phyloP scores from a whole-genome alignment of 257 asterid species.

The Salvia splendens region DNA sequence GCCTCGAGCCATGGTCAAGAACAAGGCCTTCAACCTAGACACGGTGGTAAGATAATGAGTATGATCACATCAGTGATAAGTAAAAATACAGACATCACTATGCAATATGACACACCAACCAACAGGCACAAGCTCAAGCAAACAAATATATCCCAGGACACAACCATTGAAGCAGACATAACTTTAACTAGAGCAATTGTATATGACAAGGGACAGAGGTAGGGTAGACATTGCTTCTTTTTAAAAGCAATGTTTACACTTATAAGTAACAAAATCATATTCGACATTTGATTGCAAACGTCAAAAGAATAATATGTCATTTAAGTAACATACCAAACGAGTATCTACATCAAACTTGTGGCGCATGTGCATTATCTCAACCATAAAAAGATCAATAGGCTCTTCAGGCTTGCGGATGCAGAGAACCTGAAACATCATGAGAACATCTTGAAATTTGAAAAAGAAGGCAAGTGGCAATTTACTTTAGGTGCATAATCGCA shows the following conservation, averaged over 20 bases:
- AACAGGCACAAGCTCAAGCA: slow-evolving; percentile 16
- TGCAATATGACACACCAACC: background rate
- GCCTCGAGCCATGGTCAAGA: slow-evolving; percentile 98
- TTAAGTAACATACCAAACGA: slow-evolving; percentile 63
- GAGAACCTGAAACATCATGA: slow-evolving; percentile 64
- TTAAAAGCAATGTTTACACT: background rate
- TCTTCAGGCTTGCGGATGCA: slow-evolving; percentile 93
- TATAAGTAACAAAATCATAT: slow-evolving; percentile 12
- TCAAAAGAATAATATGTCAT: slow-evolving; percentile 10
- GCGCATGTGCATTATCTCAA: slow-evolving; percentile 99
- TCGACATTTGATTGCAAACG: background rate
- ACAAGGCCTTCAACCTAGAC: slow-evolving; percentile 93
- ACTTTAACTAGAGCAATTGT: background rate
- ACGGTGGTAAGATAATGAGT: slow-evolving; percentile 27
- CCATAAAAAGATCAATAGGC: slow-evolving; percentile 95
- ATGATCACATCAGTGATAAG: background rate
- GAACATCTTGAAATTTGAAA: slow-evolving; percentile 3
- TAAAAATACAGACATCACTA: background rate
- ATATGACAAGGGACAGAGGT: background rate
- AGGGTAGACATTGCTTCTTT: background rate
- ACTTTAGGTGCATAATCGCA: background rate
- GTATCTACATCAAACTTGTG: slow-evolving; percentile 99
- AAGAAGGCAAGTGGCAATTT: slow-evolving; percentile 17
- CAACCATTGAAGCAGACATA: slow-evolving; percentile 12
- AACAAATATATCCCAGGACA: background rate